Conservation (phyloP, 495 filamentous ascomycete genomes). For the Tuber indicum region DNA sequence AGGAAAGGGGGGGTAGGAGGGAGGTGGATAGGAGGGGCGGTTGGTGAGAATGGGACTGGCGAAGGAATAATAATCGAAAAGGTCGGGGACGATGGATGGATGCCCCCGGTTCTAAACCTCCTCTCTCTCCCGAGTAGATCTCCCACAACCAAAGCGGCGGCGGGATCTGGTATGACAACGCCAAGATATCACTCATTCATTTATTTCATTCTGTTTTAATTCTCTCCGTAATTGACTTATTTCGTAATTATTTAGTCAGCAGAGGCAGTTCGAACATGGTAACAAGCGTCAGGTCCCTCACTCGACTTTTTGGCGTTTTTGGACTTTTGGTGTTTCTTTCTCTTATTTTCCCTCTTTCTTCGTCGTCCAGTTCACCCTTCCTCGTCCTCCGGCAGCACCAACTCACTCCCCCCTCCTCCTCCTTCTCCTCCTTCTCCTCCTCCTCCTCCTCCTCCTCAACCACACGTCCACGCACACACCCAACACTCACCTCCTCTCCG, state of each 20-base stretch:
- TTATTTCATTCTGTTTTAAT: background rate
- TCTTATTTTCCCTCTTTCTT: constrained; percentile 45
- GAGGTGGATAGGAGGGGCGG: constrained; percentile 37
- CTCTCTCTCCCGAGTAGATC: constrained; percentile 31
- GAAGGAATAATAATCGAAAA: background rate
- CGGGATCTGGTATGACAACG: constrained; percentile 15
- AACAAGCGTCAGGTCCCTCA: constrained; percentile 20
- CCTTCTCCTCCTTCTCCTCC: background rate
- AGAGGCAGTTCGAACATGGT: constrained; percentile 8
- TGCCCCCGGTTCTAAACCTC: constrained; percentile 25
- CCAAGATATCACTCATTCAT: constrained; percentile 12
- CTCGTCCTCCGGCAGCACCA: constrained; percentile 8
- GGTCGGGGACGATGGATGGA: constrained; percentile 26
- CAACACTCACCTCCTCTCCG: constrained; percentile 7
- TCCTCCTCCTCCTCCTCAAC: constrained; percentile 18
- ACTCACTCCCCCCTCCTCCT: constrained; percentile 22
- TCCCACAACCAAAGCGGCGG: constrained; percentile 18
- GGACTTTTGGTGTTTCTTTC: constrained; percentile 44
- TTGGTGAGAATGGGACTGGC: constrained; percentile 22
- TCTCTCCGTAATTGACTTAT: background rate
- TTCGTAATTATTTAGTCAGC: constrained; percentile 33
- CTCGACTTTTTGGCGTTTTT: constrained; percentile 34
- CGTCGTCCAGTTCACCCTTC: constrained; percentile 29
- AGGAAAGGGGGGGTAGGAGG: constrained; percentile 42
- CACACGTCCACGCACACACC: constrained; percentile 12